Percentiles rank a stretch among this genome's conserved stretches.
Evolutionary conservation across 2,329 filamentous ascomycete species (phyloP).

Genomic region (Zarea fungicola): DNA sequence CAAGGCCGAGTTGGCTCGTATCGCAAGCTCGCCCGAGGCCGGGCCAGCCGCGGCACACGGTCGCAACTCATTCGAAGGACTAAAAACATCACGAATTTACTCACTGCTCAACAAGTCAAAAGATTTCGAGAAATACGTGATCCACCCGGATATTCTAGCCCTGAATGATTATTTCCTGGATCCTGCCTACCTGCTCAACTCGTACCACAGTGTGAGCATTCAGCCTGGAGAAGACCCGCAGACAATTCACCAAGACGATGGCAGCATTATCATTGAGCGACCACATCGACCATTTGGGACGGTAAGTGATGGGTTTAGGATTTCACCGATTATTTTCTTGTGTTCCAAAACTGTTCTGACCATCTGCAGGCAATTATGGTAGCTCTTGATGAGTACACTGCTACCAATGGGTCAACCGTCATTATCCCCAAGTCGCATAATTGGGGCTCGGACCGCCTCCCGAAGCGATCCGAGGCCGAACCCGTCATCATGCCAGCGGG

Average conservation of each 20-base stretch:
- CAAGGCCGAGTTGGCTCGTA: slow-evolving; percentile 19
- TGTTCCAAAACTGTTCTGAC: no score
- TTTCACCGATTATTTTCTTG: no score
- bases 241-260: slow-evolving; percentile 30
- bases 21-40: slow-evolving; percentile 18
- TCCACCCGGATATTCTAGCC: slow-evolving; percentile 29
- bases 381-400: slow-evolving; percentile 28
- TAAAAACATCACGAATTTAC: slow-evolving; percentile 33
- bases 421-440: slow-evolving; percentile 31
- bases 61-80: slow-evolving; percentile 33
- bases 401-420: slow-evolving; percentile 29
- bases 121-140: slow-evolving; percentile 31
- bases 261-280: slow-evolving; percentile 26
- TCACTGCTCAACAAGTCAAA: slow-evolving; percentile 33
- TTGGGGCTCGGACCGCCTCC: slow-evolving; percentile 24
- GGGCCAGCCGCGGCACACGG: slow-evolving; percentile 24
- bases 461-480: slow-evolving; percentile 23
- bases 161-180: slow-evolving; percentile 36
- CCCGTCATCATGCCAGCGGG: slow-evolving; percentile 31
- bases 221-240: slow-evolving; percentile 32
- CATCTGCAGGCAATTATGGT: slow-evolving; percentile 23
- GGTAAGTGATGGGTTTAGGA: no score
- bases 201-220: slow-evolving; percentile 34
- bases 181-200: slow-evolving; percentile 29
- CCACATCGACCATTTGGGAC: slow-evolving; percentile 29